Base-by-base conservation (phyloP, 2,329 filamentous ascomycete species). In the Exophiala bonariae region DNA sequence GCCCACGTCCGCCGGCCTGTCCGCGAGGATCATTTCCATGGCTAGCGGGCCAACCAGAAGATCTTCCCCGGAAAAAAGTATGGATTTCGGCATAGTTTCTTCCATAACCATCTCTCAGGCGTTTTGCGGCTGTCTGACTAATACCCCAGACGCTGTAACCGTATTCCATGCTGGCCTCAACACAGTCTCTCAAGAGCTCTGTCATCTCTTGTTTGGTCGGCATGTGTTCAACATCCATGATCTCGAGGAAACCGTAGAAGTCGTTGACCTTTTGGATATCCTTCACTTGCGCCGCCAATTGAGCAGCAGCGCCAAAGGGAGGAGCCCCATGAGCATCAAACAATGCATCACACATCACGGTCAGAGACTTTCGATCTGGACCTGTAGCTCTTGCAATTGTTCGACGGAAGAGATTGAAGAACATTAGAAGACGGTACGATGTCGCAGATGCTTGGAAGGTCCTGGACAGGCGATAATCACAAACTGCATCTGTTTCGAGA, bases 351-450 rank as follows among this genome's bases (percentile, higher is more conserved):
- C 70, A 66, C 22, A 77, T 59, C 38, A 70, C 50, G 3, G 77
- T 62, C 5, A 36, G 11, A 16, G 33, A n/a, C n/a, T n/a, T 45
- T 14, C 22, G 35, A 10, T 28, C n/a, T n/a, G 16, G 10, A 13
- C 38, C 37, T 10, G 37, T 14, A 22, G 63, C 57, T 1, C 66
- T 66, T 2, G 74, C 67, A 3, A 71, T 73, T 1, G 67, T 71
- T 38, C 62, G 68, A 8, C 70, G 70, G 60, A 79, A 78, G 11
- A 78, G 64, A 46, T 75, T 73, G 8, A 72, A 69, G 61, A 79
- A 77, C 75, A 79, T 78, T 19, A 79, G 65, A 3, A 78, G 67
- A 2, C 73, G 69, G 57, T 78, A 78, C 0, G 72, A 75, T 1
- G 72, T 76, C 20, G 62, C 65, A 16, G 66, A 70, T 11, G 70